Evolutionary conservation across 2,329 filamentous ascomycete genomes (phyloP), one percentile per base, ranked within the genome.

Genomic region (Xylariaceae sp.): DNA sequence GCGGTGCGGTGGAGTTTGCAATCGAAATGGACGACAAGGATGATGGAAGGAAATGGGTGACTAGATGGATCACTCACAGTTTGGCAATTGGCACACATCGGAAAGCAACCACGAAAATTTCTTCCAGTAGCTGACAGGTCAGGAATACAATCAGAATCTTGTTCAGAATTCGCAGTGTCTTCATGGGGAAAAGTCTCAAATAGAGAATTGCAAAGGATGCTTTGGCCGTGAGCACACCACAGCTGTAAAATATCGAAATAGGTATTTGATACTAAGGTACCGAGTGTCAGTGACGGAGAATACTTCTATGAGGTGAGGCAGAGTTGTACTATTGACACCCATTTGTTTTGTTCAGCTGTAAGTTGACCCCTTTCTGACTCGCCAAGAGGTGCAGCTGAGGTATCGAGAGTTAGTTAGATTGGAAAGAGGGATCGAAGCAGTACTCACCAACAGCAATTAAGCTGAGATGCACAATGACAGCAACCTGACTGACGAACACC

Each of bases 151-250:
- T 48, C 16, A 69, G 40, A 10, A 50, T 18, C 44, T 67, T 68
- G 38, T 69, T 70, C 10, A 68, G 46, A 3, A 65, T 50, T 6
- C 51, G 48, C 3, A 68, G 61, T 10, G 45, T 42, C 33, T 55
- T 56, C 2, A 61, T 57, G 0, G 66, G 62, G 14, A 67, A 63
- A 40, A 70, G 65, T 42, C 64, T 63, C 9, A 69, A 42, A 51
- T 69, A 69, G 6, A 70, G 54, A 1, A 68, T 54, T 2, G 68
- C 66, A 22, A 70, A 68, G 1, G 66, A 69, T 11, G 65, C 63
- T 44, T 69, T 67, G 13, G 66, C 67, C 4, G 63, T 48, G 6
- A 59, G 49, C 5, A 69, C 53, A 5, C 67, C 63, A 44, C 61
- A 57, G 42, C 66, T 70, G 36, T 66, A 70, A 1, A 60, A 61